Evolutionary conservation across 495 filamentous ascomycete genomes (phyloP).

Genomic region (Glonium stellatum): DNA sequence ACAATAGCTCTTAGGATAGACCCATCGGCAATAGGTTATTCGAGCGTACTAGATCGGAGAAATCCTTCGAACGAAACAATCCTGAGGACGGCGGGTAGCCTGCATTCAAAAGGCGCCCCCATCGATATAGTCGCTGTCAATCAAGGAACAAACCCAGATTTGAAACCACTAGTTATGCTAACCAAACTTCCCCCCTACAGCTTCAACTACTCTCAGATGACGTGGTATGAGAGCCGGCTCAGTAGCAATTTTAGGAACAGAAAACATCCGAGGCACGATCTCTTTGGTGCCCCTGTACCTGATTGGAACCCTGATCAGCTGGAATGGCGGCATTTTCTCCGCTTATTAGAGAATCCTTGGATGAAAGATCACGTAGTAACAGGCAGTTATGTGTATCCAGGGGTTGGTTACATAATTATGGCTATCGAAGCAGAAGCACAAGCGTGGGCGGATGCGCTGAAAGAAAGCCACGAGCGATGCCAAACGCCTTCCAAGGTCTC

Average conservation of each 20-base stretch:
- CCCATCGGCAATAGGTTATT: background rate
- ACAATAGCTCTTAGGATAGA: background rate
- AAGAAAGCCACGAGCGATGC: background rate
- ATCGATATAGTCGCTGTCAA: background rate
- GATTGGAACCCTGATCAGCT: slow-evolving; percentile 45
- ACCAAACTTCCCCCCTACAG: slow-evolving; percentile 2
- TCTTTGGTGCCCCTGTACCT: slow-evolving; percentile 46
- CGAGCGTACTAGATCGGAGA: background rate
- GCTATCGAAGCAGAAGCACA: slow-evolving; percentile 8
- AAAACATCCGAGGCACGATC: slow-evolving; percentile 42
- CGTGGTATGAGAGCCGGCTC: slow-evolving; percentile 8
- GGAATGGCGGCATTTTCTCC: slow-evolving; percentile 16
- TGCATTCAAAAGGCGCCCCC: background rate
- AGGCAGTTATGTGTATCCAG: slow-evolving; percentile 33
- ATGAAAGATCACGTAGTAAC: slow-evolving; percentile 12
- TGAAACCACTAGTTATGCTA: background rate
- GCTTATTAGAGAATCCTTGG: background rate
- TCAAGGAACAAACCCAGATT: too few species aligned
- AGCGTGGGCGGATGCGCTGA: background rate
- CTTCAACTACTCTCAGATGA: slow-evolving; percentile 1
- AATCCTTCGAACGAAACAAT: background rate
- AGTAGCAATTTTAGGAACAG: slow-evolving; percentile 19
- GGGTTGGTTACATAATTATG: slow-evolving; percentile 9
- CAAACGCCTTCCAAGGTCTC: too few species aligned
- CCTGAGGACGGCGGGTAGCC: background rate